Base-by-base conservation (phyloP, 1,139 yeast genomes). In the Komagataea norvegica region DNA sequence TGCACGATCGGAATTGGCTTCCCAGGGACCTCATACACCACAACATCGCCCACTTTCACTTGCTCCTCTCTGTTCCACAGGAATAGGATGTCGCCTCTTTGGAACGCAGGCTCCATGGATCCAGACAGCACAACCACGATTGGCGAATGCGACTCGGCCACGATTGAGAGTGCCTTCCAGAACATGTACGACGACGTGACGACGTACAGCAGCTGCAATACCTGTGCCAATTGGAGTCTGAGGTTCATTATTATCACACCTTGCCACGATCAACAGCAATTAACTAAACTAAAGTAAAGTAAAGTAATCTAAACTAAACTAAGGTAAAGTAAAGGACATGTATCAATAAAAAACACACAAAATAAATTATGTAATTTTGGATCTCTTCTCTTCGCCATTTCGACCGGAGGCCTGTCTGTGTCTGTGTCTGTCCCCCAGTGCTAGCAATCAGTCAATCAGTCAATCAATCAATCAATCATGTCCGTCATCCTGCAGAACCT, bases 61-160 rank as follows among this genome's bases (percentile, higher is more conserved):
- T 62, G 62, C 16, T 64, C 54, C 42, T 83, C 80, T 47, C 96
- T 71, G 61, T 91, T 91, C 95, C 96, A 88, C 42, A 91, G 68
- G 55, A 91, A 81, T 43, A 91, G 67, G 29, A 93, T 81, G 57
- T 91, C 99, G 34, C 99, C 99, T 62, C 98, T 77, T 62, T 91
- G 97, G 70, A 93, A 93, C 1, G 98, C 98, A 1, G 99, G 99
- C 59, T 93, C 98, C 99, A 91, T 91, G 2, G 97, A 91, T 6
- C 98, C 99, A 2, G 97, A 87, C 33, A 91, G 74, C 10, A 91
- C 99, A 26, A 91, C 98, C 27, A 93, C 98, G 28, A 91, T 79
- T 14, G 99, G 99, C 3, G 96, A 86, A 46, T 86, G 83, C 1
- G 95, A 80, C 61, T 87, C 80, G 19, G 96, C 72, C 3, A 81